Evolutionary conservation across 2,329 filamentous ascomycete species (phyloP).

Genomic region (Trichophyton mentagrophytes): DNA sequence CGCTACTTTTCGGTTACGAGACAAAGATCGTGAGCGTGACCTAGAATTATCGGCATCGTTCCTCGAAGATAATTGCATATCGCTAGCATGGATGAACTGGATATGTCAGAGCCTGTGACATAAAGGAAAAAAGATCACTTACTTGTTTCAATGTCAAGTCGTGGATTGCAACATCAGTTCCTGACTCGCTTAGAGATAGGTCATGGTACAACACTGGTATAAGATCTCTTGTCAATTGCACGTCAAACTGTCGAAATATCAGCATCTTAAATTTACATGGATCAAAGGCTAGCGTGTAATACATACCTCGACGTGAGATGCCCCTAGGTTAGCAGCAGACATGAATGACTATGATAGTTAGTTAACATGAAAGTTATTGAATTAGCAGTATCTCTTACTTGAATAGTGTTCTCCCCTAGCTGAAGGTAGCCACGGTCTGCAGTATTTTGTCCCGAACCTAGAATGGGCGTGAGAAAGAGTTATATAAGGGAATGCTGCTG

Average conservation of each 20-base stretch:
- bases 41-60: background rate
- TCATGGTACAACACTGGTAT: constrained; percentile 33
- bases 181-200: constrained; percentile 32
- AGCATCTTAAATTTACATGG: constrained; percentile 4
- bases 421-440: constrained; percentile 22
- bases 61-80: constrained; percentile 12
- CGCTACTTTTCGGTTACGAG: constrained; percentile 6
- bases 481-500: background rate
- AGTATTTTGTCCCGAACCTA: constrained; percentile 19
- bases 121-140: background rate
- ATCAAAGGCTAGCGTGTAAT: background rate
- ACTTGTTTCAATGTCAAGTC: constrained; percentile 29
- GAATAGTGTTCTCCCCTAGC: constrained; percentile 29
- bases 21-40: constrained; percentile 17
- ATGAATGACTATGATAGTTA: constrained; percentile 21
- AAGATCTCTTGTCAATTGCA: constrained; percentile 32
- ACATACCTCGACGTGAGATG: constrained; percentile 25
- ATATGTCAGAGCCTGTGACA: constrained; percentile 4
- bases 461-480: background rate
- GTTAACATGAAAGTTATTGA: background rate
- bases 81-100: constrained; percentile 22
- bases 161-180: constrained; percentile 31
- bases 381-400: constrained; percentile 12
- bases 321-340: constrained; percentile 24
- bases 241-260: constrained; percentile 19